A percentile compares a stretch with the other conserved stretches of the same genome.
Evolutionary conservation across 805 yeast species (phyloP).

Genomic region (Starmerella bombi): DNA sequence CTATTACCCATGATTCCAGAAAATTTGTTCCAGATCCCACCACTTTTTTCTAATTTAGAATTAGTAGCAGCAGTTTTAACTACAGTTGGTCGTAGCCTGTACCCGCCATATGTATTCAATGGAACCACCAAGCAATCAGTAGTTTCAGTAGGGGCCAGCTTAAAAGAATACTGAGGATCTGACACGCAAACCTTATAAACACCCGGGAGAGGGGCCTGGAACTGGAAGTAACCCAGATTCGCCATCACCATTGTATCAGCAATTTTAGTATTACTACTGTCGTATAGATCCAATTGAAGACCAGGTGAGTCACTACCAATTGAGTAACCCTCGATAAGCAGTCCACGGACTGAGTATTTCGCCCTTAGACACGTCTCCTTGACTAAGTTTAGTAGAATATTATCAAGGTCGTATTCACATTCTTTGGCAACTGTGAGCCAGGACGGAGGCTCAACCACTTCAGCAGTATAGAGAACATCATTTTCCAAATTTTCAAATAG

Average conservation of each 20-base stretch:
- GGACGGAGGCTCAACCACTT: constrained; percentile 45
- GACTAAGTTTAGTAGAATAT: constrained; percentile 36
- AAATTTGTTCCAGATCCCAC: constrained; percentile 1
- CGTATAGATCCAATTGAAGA: constrained; percentile 34
- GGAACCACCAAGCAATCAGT: constrained; percentile 5
- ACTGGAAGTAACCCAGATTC: constrained; percentile 71
- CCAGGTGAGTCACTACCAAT: constrained; percentile 29
- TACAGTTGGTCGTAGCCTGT: not conserved
- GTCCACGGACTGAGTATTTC: constrained; percentile 37
- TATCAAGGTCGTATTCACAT: constrained; percentile 49
- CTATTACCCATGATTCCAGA: not conserved
- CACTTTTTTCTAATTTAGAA: not conserved
- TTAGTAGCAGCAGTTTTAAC: not conserved
- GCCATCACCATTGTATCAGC: constrained; percentile 60
- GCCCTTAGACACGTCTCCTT: constrained; percentile 31
- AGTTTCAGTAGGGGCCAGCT: not conserved
- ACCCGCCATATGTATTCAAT: not conserved
- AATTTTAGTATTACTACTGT: constrained; percentile 10
- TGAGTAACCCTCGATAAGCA: constrained; percentile 41
- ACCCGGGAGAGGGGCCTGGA: constrained; percentile 56
- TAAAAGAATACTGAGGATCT: constrained; percentile 1
- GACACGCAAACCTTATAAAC: constrained; percentile 32
- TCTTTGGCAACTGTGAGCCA: constrained; percentile 53
- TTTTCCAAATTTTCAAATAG: constrained; percentile 39
- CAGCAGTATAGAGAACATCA: constrained; percentile 40